Base-by-base conservation (phyloP, 495 filamentous ascomycete genomes). In the Penicillium subrubescens region DNA sequence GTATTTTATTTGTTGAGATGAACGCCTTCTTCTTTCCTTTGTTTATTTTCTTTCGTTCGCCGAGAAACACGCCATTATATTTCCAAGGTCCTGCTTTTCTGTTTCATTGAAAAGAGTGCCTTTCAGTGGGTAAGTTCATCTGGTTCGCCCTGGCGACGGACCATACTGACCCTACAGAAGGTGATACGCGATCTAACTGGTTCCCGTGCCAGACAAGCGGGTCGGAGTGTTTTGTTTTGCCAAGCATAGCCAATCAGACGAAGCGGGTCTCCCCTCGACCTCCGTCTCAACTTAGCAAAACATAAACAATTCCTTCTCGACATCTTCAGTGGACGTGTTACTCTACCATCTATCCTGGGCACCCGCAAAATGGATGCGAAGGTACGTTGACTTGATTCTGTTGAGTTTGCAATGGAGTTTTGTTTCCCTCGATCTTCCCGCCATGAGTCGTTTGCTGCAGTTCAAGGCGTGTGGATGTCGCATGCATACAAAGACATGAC, bases 341-440 rank as follows among this genome's bases (percentile, higher is more conserved):
- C 21, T 57, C 60, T 33, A 51, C 57, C 60, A 43, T 35, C 17
- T 27, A 29, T 19, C 12, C 35, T 23, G 50, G 56, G 23, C 23
- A 14, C 21, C 15, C 15, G 39, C 57, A 74, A 60, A 6, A 81
- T 81, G 79, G 79, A 81, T 71, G 79, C 79, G 44, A 80, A 81
- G 74, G 79, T 81, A 75, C 57, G 76, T 73, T 12, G 57, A 41
- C 21, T 17, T 27, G 29, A 27, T 23, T 4, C 3, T 15, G 1
- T 41, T 44, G 35, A 27, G n/a, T 17, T 17, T 15, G 12, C n/a
- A 12, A 1, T 14, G 14, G 53, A n/a, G 31, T 56, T 34, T 56
- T 19, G 19, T 3, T 19, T 12, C 2, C 33, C 17, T 56, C 34
- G 15, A 25, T n/a, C 33, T 19, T 37, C 11, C 53, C 37, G 12